Evolutionary conservation across 2,329 filamentous ascomycete species (phyloP).

Genomic region (Dothiorella sarmentorum): DNA sequence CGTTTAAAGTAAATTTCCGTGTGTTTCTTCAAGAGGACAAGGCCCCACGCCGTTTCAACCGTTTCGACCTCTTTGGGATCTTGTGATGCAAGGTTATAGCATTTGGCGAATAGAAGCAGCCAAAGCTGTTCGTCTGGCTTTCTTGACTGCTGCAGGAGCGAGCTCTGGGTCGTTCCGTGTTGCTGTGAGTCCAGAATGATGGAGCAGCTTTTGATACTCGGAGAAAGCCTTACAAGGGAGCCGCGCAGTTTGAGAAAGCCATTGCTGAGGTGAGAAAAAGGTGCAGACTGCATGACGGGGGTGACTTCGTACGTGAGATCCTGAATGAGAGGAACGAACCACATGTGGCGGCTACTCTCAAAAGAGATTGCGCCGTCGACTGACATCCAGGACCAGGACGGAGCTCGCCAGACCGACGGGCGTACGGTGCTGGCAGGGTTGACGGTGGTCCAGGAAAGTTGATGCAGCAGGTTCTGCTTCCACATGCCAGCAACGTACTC

Average conservation of each 20-base stretch:
- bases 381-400: conserved; percentile 6
- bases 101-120: background rate
- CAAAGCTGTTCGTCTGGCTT: too few relatives aligned
- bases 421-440: background rate
- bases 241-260: background rate
- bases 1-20: background rate
- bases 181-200: background rate
- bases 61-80: background rate
- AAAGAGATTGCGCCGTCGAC: conserved; percentile 8
- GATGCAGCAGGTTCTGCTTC: conserved; percentile 5
- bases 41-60: background rate
- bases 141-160: background rate
- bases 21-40: background rate
- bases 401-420: background rate
- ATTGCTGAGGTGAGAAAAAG: background rate
- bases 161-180: background rate
- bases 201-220: background rate
- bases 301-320: background rate
- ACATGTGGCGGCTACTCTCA: conserved; percentile 5
- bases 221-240: background rate
- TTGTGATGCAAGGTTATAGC: background rate
- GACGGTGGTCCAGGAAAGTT: conserved; percentile 9
- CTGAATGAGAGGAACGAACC: background rate
- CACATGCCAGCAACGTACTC: conserved; percentile 17
- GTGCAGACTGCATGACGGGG: background rate